These are phyloP conservation scores for Candida lessepsii DNA, from an alignment of 805 yeast genomes.

Conservation along the genomic window DNA sequence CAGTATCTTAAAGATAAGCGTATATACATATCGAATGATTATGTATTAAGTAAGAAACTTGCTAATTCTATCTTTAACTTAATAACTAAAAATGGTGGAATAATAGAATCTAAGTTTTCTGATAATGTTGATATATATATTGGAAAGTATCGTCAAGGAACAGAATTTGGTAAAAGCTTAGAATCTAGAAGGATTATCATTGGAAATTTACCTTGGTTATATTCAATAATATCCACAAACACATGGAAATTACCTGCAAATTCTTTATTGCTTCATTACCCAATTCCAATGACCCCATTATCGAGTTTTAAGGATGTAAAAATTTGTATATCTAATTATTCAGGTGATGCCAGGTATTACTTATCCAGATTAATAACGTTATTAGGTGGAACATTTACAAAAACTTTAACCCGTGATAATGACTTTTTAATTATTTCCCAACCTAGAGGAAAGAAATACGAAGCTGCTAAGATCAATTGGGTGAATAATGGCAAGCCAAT, in stretches of 20 bases:
- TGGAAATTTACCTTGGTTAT: constrained; percentile 78
- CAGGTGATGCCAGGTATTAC: constrained; percentile 81
- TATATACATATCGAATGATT: constrained; percentile 56
- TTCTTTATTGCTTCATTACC: constrained; percentile 65
- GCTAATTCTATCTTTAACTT: constrained; percentile 39
- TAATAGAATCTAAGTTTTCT: constrained; percentile 27
- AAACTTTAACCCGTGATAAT: constrained; percentile 59
- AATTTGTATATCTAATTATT: constrained; percentile 74
- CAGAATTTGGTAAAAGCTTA: constrained; percentile 49
- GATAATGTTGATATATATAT: constrained; percentile 43
- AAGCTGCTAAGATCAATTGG: constrained; percentile 69
- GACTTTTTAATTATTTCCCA: constrained; percentile 72
- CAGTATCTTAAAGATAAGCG: constrained; percentile 42
- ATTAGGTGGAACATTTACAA: constrained; percentile 76
- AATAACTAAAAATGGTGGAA: constrained; percentile 57
- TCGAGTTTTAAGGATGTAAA: constrained; percentile 52
- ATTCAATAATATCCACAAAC: constrained; percentile 56
- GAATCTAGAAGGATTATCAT: constrained; percentile 39
- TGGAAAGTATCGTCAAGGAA: constrained; percentile 63
- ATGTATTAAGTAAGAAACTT: constrained; percentile 48
- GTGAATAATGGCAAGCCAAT: constrained; percentile 22
- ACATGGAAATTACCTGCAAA: constrained; percentile 55
- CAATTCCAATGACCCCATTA: constrained; percentile 54
- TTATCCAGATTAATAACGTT: constrained; percentile 60
- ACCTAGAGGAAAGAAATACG: constrained; percentile 69